These are phyloP conservation scores for Zasmidium citrigriseum DNA, from an alignment of 2,329 filamentous ascomycete species.

Conservation along the genomic window DNA sequence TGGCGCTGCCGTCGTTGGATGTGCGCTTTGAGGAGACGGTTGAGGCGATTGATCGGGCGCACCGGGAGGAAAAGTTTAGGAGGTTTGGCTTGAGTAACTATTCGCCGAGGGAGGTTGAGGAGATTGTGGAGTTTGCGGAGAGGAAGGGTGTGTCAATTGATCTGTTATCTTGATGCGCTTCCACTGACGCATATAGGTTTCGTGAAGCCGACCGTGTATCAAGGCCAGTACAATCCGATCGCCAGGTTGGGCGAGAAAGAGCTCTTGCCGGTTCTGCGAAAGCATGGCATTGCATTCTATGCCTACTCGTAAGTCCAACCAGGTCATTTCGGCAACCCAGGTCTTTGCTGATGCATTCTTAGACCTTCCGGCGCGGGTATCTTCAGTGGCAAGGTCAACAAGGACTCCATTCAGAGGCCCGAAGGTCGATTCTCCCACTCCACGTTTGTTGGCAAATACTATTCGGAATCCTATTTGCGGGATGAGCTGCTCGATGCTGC, in stretches of 20 bases:
- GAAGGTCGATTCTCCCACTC: background rate
- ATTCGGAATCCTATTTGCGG: background rate
- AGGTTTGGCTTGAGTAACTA: conserved; percentile 50
- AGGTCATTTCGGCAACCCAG: too few relatives aligned
- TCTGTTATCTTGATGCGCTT: background rate
- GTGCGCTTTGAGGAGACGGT: background rate
- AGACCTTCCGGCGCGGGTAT: background rate
- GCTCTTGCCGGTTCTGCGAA: conserved; percentile 46
- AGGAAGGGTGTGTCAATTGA: background rate
- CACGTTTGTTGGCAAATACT: background rate
- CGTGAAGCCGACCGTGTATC: conserved; percentile 1
- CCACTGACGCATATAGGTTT: background rate
- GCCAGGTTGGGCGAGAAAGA: background rate
- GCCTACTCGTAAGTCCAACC: conserved; percentile 38
- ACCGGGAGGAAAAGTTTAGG: conserved; percentile 47
- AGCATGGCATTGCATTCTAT: conserved; percentile 45
- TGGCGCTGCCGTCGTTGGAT: background rate
- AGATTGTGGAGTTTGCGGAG: conserved; percentile 2
- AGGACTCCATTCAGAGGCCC: background rate
- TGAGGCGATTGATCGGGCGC: conserved; percentile 45
- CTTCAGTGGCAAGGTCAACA: background rate
- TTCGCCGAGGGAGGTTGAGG: conserved; percentile 37
- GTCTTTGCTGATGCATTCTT: too few relatives aligned
- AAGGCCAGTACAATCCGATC: conserved; percentile 5
- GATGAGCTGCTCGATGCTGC: background rate